phyloP scores from a whole-genome alignment of 352 stramenopile genomes.

The Phytopythium aichiense region DNA sequence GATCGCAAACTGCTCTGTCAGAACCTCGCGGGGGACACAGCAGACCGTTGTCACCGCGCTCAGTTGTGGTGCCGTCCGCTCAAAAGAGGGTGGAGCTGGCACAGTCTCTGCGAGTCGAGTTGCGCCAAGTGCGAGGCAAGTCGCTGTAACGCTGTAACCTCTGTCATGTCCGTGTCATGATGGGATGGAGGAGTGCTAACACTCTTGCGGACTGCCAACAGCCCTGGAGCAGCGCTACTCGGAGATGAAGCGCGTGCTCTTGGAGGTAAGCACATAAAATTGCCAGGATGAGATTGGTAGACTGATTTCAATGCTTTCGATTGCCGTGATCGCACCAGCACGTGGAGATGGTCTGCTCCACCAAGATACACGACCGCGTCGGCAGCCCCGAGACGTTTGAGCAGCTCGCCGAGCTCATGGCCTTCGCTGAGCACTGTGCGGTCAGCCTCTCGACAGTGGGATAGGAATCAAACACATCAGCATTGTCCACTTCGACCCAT shows the following conservation, averaged over 20 bases:
- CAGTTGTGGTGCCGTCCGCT: not conserved
- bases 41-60: conserved; percentile 1
- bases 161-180: not conserved
- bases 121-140: conserved; percentile 34
- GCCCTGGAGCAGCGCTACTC: conserved; percentile 50
- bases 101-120: conserved; percentile 28
- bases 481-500: not conserved
- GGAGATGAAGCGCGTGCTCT: conserved; percentile 46
- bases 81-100: conserved; percentile 29
- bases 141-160: not conserved
- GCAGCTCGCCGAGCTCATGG: conserved; percentile 44
- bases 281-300: not conserved
- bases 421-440: conserved; percentile 30
- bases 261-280: conserved; percentile 26
- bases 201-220: conserved; percentile 9
- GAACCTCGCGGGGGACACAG: not conserved
- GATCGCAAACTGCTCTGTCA: not conserved
- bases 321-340: conserved; percentile 18
- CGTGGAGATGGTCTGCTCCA: conserved; percentile 40
- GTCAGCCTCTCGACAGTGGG: not conserved
- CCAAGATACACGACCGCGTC: conserved; percentile 45
- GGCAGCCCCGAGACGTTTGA: conserved; percentile 48
- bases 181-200: not conserved
- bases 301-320: not conserved
- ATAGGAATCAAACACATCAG: not conserved